These are phyloP conservation scores for Apocynum venetum DNA, from an alignment of 257 asterid species.

Conservation along the genomic window DNA sequence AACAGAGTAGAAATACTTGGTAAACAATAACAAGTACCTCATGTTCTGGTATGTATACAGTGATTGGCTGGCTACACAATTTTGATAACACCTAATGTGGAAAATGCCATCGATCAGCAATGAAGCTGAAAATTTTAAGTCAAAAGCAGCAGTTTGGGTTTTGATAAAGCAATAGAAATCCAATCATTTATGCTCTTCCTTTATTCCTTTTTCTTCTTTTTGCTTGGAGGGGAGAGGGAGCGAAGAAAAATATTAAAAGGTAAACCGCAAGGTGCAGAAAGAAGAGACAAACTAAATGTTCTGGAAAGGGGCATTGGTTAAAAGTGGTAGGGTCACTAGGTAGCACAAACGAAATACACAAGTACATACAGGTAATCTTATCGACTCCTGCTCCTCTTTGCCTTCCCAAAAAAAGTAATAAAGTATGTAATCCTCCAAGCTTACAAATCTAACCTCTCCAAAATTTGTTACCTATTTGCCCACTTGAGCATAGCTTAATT, in stretches of 20 bases:
- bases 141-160: neutral
- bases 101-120: conserved; percentile 9
- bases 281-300: neutral
- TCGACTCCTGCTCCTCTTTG: neutral
- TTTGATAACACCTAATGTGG: conserved; percentile 68
- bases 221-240: neutral
- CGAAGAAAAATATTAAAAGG: neutral
- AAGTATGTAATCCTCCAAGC: neutral
- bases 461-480: neutral
- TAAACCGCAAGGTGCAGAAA: neutral
- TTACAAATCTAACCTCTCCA: neutral
- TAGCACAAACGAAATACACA: neutral
- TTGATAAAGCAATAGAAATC: neutral
- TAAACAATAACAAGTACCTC: conserved; percentile 54
- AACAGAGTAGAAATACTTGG: neutral
- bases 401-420: neutral
- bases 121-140: neutral
- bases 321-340: neutral
- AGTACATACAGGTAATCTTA: neutral
- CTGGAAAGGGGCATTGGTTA: neutral
- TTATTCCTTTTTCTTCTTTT: neutral
- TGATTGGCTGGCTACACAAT: conserved; percentile 82
- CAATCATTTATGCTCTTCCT: neutral
- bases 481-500: neutral
- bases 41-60: conserved; percentile 82